A percentile compares a stretch with the other conserved stretches of the same genome.
Conservation (phyloP, 129 eudicot species). For the Flaveria trinervia region DNA sequence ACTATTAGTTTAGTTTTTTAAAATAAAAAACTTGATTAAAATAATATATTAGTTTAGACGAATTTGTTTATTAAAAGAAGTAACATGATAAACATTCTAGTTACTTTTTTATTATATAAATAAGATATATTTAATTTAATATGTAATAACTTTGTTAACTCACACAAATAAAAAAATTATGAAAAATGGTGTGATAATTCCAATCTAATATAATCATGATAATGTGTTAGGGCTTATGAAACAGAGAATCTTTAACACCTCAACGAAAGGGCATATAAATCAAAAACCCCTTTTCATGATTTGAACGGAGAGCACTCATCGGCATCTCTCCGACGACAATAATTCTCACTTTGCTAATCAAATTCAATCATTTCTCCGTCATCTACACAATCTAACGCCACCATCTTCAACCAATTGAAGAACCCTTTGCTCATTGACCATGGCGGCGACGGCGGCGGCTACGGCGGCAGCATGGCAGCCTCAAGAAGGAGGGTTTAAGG, state of each 20-base stretch:
- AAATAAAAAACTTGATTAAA: no score
- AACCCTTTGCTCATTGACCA: conserved; percentile 19
- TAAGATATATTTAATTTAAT: no score
- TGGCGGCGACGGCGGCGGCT: conserved; percentile 28
- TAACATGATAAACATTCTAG: no score
- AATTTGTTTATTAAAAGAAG: no score
- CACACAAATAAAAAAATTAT: not conserved
- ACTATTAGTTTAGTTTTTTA: no score
- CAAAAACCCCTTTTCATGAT: not conserved
- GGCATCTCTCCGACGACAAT: not conserved
- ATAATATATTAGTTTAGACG: no score
- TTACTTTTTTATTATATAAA: no score
- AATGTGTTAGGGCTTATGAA: not conserved
- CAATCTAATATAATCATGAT: not conserved
- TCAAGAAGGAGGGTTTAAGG: conserved; percentile 81
- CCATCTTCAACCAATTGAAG: not conserved
- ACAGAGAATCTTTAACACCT: not conserved
- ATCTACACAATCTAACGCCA: not conserved
- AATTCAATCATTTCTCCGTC: not conserved
- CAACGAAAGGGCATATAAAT: not conserved
- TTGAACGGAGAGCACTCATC: not conserved
- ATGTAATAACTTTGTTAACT: no score
- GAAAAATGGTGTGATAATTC: no score
- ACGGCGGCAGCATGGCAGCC: conserved; percentile 69
- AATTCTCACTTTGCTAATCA: not conserved